Base-by-base conservation (phyloP, 768 basidiomycete genomes). In the Porphyrellus cyaneotinctus region DNA sequence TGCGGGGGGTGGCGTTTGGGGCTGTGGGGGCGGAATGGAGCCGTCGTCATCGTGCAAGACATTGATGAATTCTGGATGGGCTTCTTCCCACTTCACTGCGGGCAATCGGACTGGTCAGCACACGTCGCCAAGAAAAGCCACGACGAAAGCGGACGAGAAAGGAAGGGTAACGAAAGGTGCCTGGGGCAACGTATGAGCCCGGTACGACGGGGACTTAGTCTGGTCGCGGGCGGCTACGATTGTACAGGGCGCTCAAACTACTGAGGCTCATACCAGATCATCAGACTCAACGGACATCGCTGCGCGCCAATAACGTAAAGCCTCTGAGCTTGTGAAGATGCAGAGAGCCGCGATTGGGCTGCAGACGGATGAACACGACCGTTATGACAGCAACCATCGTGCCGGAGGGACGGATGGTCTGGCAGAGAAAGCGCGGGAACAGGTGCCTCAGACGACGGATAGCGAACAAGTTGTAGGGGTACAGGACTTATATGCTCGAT, bases 61-160 rank as follows among this genome's bases (percentile, higher is more conserved):
- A 26, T 64, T 43, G 59, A 62, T 65, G 41, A 62, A 60, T 54
- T 77, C 78, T 56, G 87, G 81, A 39, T 84, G 56, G 5, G 78
- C 81, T 18, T 82, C 85, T 64, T 91, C 88, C 86, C 87, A 91
- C 58, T 77, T 68, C 82, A 82, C 88, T 91, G 67, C 38, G 53
- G 66, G 64, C 55, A 49, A 58, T 63, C 36, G 56, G 61, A 58
- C 50, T 61, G 52, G 62, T 67, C 59, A 69, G 72, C 65, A 62
- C 57, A 57, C 24, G 48, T 59, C 52, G 51, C 30, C 43, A 56
- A 51, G 12, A 17, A 52, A 52, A 50, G 59, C 50, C 53, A 54
- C 44, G 49, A 58, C 35, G 28, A 56, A 53, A 60, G 54, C 48
- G 47, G 54, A 37, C 52, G 43, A 36, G 38, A 52, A 58, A 58